A percentile compares a stretch with the other conserved stretches of the same genome.
phyloP scores from a whole-genome alignment of 352 stramenopile species.

The Aphanomyces astaci region DNA sequence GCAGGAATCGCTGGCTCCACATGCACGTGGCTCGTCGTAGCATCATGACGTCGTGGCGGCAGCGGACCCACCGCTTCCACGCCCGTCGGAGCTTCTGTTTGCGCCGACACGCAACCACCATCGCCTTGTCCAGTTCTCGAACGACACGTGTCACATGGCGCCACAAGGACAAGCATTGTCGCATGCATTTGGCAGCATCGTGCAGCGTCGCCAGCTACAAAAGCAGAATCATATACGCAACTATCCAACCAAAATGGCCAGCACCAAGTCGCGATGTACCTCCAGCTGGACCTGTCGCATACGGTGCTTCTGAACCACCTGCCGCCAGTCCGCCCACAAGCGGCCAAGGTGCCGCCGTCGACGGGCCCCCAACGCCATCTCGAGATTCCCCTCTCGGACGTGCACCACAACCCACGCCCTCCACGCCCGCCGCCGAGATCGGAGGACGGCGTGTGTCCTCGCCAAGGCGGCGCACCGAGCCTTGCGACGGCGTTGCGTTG shows the following conservation, averaged over 20 bases:
- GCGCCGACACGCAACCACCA: neutral
- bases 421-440: neutral
- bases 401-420: neutral
- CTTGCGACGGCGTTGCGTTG: neutral
- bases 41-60: neutral
- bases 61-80: neutral
- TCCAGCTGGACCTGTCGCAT: neutral
- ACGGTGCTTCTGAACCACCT: neutral
- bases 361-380: neutral
- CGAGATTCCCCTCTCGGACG: neutral
- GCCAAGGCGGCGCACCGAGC: neutral
- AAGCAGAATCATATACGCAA: neutral
- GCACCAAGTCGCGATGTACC: neutral
- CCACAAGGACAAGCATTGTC: neutral
- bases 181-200: neutral
- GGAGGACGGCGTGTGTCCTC: neutral
- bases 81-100: neutral
- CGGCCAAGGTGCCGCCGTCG: neutral
- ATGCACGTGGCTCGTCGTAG: neutral
- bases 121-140: neutral
- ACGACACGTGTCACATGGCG: neutral
- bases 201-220: neutral
- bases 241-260: neutral
- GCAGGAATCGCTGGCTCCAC: neutral
- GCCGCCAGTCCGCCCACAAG: neutral